These are phyloP conservation scores for Trichoderma lentiforme DNA, from an alignment of 2,329 filamentous ascomycete species.

Conservation along the genomic window DNA sequence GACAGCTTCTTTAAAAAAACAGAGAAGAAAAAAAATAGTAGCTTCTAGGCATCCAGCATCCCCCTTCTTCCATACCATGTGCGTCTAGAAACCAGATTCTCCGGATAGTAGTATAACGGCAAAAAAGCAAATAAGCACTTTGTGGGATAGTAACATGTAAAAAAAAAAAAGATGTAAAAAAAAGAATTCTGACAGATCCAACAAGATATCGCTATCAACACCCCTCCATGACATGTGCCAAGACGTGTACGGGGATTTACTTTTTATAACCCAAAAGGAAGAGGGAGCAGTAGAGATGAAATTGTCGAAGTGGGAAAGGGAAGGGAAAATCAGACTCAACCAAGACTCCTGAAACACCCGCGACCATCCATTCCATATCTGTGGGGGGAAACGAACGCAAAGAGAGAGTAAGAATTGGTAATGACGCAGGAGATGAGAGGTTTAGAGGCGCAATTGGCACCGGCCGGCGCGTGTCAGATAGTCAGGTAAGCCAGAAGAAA, in stretches of 20 bases:
- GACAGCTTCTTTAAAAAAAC: background rate
- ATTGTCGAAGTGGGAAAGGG: background rate
- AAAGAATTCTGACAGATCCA: conserved; percentile 11
- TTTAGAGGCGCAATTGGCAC: background rate
- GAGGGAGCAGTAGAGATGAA: conserved; percentile 2
- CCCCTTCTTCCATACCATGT: conserved; percentile 1
- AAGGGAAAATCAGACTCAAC: background rate
- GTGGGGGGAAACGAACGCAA: conserved; percentile 15
- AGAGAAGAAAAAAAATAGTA: background rate
- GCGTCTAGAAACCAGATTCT: conserved; percentile 14
- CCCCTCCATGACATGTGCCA: conserved; percentile 16
- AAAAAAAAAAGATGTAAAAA: background rate
- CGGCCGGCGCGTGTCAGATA: background rate
- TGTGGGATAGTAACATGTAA: background rate
- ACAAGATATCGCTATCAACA: conserved; percentile 19
- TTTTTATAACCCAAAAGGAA: conserved; percentile 18
- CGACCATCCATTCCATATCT: conserved; percentile 17
- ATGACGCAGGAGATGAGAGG: background rate
- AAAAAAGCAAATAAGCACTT: background rate
- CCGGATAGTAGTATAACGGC: background rate
- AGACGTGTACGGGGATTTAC: conserved; percentile 12
- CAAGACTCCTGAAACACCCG: conserved; percentile 24
- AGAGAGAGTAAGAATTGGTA: conserved; percentile 8
- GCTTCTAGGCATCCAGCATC: conserved; percentile 14
- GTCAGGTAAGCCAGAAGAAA: conserved; percentile 1